A percentile compares a stretch with the other conserved stretches of the same genome.
phyloP scores from a whole-genome alignment of 169 alveolate genomes.

The Plasmodium reichenowi region DNA sequence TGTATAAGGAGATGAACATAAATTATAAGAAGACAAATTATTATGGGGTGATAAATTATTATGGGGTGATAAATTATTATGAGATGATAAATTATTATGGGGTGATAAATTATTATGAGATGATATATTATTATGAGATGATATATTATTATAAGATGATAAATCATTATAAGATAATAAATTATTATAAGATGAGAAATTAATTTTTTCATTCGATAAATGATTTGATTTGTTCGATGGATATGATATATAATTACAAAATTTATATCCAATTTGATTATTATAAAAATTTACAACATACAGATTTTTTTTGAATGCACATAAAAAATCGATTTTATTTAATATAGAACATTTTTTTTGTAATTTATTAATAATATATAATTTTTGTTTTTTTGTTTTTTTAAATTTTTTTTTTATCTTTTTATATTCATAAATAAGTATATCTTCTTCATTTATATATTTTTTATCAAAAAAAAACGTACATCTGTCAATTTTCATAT shows the following conservation, averaged over 20 bases:
- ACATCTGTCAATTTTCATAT: constrained; percentile 20
- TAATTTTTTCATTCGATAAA: too few species aligned
- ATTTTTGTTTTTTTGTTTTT: constrained; percentile 28
- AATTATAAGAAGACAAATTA: too few species aligned
- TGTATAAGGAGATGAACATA: not conserved
- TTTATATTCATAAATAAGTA: constrained; percentile 39
- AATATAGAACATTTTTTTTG: constrained; percentile 35
- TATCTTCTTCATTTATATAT: constrained; percentile 58
- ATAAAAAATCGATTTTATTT: constrained; percentile 16
- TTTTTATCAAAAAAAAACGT: constrained; percentile 46
- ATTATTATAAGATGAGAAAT: too few species aligned
- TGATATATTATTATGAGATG: too few species aligned
- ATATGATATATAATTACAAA: too few species aligned
- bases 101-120: too few species aligned
- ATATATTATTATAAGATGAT: too few species aligned
- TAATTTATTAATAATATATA: constrained; percentile 20
- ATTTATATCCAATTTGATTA: not conserved
- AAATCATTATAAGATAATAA: too few species aligned
- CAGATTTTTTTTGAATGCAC: constrained; percentile 8
- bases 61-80: too few species aligned
- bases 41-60: too few species aligned
- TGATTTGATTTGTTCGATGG: too few species aligned
- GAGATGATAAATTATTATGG: too few species aligned
- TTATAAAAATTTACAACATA: constrained; percentile 29
- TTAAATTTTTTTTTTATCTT: constrained; percentile 46